Percentiles rank a stretch among this genome's conserved stretches.
Conservation (phyloP, 179 eudicot genomes). For the Sideroxylon spinosum region DNA sequence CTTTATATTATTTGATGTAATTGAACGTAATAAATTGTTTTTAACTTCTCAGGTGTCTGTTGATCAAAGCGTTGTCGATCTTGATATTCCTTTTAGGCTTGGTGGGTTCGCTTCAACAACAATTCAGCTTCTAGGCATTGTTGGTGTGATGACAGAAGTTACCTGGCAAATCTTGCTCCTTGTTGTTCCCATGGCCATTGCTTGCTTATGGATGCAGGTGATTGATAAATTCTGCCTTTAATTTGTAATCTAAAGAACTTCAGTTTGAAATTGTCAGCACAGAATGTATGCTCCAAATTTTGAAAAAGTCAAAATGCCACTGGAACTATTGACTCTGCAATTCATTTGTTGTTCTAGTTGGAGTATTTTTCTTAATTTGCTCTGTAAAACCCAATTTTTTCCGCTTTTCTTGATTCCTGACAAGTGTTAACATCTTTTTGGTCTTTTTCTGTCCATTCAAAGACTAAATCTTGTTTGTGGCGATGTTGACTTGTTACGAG, state of each 20-base stretch:
- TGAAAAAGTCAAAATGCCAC: too few species aligned
- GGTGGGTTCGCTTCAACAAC: conserved; percentile 97
- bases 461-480: background rate
- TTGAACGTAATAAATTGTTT: conserved; percentile 3
- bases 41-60: conserved; percentile 67
- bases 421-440: too few species aligned
- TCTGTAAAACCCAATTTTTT: background rate
- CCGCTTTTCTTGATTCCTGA: background rate
- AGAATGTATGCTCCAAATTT: background rate
- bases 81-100: conserved; percentile 90
- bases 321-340: background rate
- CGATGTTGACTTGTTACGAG: background rate
- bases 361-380: background rate
- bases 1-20: background rate
- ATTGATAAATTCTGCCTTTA: conserved; percentile 6
- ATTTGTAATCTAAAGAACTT: background rate
- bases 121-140: conserved; percentile 93
- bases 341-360: background rate
- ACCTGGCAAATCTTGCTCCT: conserved; percentile 99
- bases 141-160: conserved; percentile 92
- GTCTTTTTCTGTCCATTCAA: background rate
- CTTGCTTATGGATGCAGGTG: conserved; percentile 99
- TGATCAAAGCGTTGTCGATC: conserved; percentile 97
- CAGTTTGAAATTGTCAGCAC: conserved; percentile 1
- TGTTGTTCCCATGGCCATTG: conserved; percentile 94